Percentiles rank a stretch among this genome's conserved stretches.
phyloP scores from a whole-genome alignment of 768 basidiomycete species.

The Cubamyces lactineus region DNA sequence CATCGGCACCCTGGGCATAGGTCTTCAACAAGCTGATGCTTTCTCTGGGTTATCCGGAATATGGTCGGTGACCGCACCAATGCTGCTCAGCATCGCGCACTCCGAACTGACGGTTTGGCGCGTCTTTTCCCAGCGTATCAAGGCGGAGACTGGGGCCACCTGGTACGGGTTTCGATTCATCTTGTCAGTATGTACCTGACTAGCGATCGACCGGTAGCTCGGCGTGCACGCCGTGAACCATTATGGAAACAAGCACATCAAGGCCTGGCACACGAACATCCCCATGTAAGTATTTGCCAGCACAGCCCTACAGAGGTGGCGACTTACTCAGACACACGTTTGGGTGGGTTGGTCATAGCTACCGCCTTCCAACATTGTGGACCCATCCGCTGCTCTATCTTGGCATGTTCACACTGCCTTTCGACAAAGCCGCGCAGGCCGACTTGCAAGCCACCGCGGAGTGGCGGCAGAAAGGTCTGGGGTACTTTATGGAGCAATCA shows the following conservation, averaged over 20 bases:
- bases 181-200: not conserved
- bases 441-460: slow-evolving; percentile 36
- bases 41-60: slow-evolving; percentile 33
- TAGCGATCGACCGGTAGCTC: slow-evolving; percentile 25
- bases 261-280: slow-evolving; percentile 41
- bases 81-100: not conserved
- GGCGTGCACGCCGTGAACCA: slow-evolving; percentile 29
- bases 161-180: slow-evolving; percentile 30
- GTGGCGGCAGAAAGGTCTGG: slow-evolving; percentile 38
- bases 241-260: slow-evolving; percentile 36
- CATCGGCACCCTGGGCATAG: not conserved
- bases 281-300: slow-evolving; percentile 32
- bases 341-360: not conserved
- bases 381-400: slow-evolving; percentile 35
- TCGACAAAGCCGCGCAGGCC: slow-evolving; percentile 40
- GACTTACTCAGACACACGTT: slow-evolving; percentile 15
- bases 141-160: slow-evolving; percentile 52
- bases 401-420: slow-evolving; percentile 34
- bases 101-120: not conserved
- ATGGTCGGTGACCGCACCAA: slow-evolving; percentile 19
- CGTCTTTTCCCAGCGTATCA: slow-evolving; percentile 39
- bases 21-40: slow-evolving; percentile 36
- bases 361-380: slow-evolving; percentile 29
- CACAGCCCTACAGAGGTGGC: not conserved
- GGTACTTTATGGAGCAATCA: slow-evolving; percentile 44